Evolutionary conservation across 1,139 yeast species (phyloP), one percentile per base, ranked within the genome.

Genomic region (Geotrichum aggregatum): DNA sequence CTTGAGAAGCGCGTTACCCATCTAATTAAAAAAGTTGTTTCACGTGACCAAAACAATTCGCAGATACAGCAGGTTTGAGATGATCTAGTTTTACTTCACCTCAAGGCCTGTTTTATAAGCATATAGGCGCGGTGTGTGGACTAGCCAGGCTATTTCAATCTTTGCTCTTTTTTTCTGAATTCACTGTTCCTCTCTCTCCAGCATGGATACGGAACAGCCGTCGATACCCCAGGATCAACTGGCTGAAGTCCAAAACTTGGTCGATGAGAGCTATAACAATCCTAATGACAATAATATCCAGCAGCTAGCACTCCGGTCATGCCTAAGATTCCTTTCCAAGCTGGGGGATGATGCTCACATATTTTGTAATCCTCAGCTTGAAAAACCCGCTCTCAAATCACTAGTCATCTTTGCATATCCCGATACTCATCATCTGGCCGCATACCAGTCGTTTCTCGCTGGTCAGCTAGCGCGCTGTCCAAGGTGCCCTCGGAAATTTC

Each of bases 391-490:
- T 3, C 19, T 45, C 13, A 45, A 50, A 33, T 45, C 55, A 2
- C 44, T 52, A 6, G 38, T 49, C 22, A 49, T 52, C 8, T 52
- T 52, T 49, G 55, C 55, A 49, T 46, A 49, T 24, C 55, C 52
- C 16, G 43, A 50, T 40, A 50, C 54, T 16, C 38, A 42, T 26
- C 54, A 50, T 36, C 40, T 50, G 14, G 47, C 50, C 8, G 47
- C 46, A 3, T 50, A 39, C 40, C 54, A 50, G 35, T 24, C 45
- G 7, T 50, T 46, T 33, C 47, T 50, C 4, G 47, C 44, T 26
- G 30, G 41, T 33, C 54, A 46, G 18, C 44, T 50, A 3, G 41
- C 54, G n/a, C 34, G 44, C 10, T 50, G 54, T 24, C 50, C 50
- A 5, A 43, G 18, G 21, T 50, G 54, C 18, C 54, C 54, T 4